Evolutionary conservation across 768 basidiomycete genomes (phyloP).

Genomic region (Rhodotorula graminis): DNA sequence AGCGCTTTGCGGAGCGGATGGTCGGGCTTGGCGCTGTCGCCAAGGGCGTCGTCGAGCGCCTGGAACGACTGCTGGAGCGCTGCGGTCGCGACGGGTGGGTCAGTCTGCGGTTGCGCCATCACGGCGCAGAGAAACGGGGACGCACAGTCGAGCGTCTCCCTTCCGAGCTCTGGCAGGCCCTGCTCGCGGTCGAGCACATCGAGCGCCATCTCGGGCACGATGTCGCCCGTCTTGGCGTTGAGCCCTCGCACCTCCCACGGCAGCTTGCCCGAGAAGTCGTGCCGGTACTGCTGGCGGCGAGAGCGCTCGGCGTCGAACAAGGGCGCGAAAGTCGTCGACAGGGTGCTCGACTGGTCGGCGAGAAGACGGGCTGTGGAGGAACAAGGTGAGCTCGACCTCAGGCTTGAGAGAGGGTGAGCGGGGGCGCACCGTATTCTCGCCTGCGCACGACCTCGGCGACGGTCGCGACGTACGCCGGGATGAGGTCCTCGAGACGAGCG

Average conservation of each 20-base stretch:
- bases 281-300: constrained; percentile 75
- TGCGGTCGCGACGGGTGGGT: neutral
- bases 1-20: constrained; percentile 63
- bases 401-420: too few relatives aligned
- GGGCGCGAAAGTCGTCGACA: constrained; percentile 81
- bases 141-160: constrained; percentile 58
- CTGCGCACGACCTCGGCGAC: constrained; percentile 84
- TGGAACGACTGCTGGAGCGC: neutral
- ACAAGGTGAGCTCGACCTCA: too few relatives aligned
- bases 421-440: constrained; percentile 72
- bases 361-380: constrained; percentile 55
- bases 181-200: constrained; percentile 47
- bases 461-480: constrained; percentile 87
- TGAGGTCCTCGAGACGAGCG: constrained; percentile 76
- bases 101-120: too few relatives aligned
- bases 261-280: constrained; percentile 75
- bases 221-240: constrained; percentile 1
- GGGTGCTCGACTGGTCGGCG: constrained; percentile 69
- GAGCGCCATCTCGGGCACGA: constrained; percentile 21
- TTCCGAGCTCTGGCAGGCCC: constrained; percentile 54
- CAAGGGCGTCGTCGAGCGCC: constrained; percentile 36
- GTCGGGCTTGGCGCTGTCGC: constrained; percentile 10
- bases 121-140: too few relatives aligned
- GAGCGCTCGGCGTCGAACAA: constrained; percentile 73
- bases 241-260: constrained; percentile 79